Evolutionary conservation across 2,329 filamentous ascomycete species (phyloP).

Genomic region (Calycina marina): DNA sequence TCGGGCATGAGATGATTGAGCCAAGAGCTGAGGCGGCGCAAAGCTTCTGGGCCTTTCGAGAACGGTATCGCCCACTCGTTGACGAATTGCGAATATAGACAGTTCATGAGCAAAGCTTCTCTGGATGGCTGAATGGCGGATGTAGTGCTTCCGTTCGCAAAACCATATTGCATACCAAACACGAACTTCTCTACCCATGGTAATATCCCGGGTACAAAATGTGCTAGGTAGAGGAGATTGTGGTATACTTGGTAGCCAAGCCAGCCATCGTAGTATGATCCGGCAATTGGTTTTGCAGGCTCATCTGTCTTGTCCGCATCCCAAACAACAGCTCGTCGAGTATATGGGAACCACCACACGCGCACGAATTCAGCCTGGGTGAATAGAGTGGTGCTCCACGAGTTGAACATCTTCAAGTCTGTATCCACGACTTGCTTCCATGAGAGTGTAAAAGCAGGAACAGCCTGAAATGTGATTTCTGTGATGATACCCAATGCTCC

Average conservation of each 20-base stretch:
- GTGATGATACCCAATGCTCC: slow-evolving; percentile 84
- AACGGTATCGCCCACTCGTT: slow-evolving; percentile 96
- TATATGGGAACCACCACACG: slow-evolving; percentile 97
- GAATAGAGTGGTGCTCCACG: slow-evolving; percentile 69
- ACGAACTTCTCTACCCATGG: slow-evolving; percentile 93
- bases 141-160: slow-evolving; percentile 52
- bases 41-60: slow-evolving; percentile 70
- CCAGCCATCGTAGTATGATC: slow-evolving; percentile 65
- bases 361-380: slow-evolving; percentile 74
- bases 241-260: slow-evolving; percentile 87
- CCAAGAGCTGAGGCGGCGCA: slow-evolving; percentile 75
- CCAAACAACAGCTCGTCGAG: slow-evolving; percentile 78
- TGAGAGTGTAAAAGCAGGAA: slow-evolving; percentile 66
- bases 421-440: slow-evolving; percentile 73
- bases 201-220: slow-evolving; percentile 63
- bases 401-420: slow-evolving; percentile 51
- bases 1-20: slow-evolving; percentile 48
- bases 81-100: slow-evolving; percentile 94
- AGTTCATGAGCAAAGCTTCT: slow-evolving; percentile 84
- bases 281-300: slow-evolving; percentile 36
- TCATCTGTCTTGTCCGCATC: slow-evolving; percentile 64
- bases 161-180: slow-evolving; percentile 95
- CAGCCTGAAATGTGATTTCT: slow-evolving; percentile 73
- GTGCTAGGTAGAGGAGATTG: slow-evolving; percentile 68
- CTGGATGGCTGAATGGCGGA: slow-evolving; percentile 69